Conservation (phyloP, 805 yeast genomes). For the Metschnikowia peoriensis region DNA sequence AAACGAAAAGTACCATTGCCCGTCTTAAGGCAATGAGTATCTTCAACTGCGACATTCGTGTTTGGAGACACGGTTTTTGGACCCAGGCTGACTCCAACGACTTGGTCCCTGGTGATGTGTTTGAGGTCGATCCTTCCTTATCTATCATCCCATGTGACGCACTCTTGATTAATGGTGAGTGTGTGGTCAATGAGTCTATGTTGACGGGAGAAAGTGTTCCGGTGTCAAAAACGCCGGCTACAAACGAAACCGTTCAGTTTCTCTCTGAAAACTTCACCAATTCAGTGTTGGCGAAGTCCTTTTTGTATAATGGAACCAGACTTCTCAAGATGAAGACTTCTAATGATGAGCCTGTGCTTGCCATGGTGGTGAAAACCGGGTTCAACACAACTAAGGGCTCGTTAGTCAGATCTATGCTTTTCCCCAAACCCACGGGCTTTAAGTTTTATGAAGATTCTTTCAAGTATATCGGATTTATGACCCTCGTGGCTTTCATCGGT, state of each 20-base stretch:
- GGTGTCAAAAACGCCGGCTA: conserved; percentile 74
- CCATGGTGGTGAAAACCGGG: conserved; percentile 85
- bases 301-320: conserved; percentile 85
- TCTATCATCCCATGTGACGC: conserved; percentile 84
- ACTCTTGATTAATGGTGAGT: conserved; percentile 81
- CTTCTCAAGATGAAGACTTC: conserved; percentile 78
- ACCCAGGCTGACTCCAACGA: conserved; percentile 71
- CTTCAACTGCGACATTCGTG: conserved; percentile 79
- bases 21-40: conserved; percentile 72
- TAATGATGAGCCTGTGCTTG: conserved; percentile 75
- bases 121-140: conserved; percentile 85
- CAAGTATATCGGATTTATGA: conserved; percentile 94
- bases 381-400: conserved; percentile 96
- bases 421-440: conserved; percentile 92
- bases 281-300: conserved; percentile 67
- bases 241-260: conserved; percentile 55
- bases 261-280: conserved; percentile 63
- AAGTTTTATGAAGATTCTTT: conserved; percentile 93
- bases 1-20: conserved; percentile 72
- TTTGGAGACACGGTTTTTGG: conserved; percentile 93
- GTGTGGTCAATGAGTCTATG: conserved; percentile 97
- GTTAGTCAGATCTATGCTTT: conserved; percentile 88
- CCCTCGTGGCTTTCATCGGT: conserved; percentile 78
- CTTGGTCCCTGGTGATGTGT: conserved; percentile 93
- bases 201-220: conserved; percentile 98